phyloP scores from a whole-genome alignment of 192 early-diverging fungal genomes.

The Linnemannia elongata region DNA sequence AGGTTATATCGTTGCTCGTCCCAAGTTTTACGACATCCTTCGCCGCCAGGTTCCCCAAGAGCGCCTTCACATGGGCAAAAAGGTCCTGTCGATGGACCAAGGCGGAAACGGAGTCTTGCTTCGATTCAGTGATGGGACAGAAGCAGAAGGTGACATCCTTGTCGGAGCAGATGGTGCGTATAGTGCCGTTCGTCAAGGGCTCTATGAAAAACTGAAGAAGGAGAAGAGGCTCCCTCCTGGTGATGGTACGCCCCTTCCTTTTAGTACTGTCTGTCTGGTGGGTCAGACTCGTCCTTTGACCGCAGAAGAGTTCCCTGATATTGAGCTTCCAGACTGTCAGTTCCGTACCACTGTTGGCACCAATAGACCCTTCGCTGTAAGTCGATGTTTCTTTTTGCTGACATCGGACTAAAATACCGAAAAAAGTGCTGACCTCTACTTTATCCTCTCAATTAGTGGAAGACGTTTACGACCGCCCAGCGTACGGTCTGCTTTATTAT shows the following conservation, averaged over 20 bases:
- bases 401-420: too few species aligned
- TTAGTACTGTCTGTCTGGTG: conserved; percentile 7
- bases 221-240: neutral
- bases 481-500: conserved; percentile 19
- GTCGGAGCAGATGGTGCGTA: conserved; percentile 53
- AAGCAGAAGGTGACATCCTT: conserved; percentile 32
- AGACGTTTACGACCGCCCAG: conserved; percentile 4
- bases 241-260: conserved; percentile 15
- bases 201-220: conserved; percentile 13
- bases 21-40: conserved; percentile 17
- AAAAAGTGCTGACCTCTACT: neutral
- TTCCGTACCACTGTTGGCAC: neutral
- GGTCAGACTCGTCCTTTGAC: conserved; percentile 18
- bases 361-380: conserved; percentile 19
- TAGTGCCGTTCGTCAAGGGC: conserved; percentile 24
- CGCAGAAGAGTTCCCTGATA: conserved; percentile 5
- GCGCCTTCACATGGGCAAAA: conserved; percentile 25
- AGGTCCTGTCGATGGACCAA: conserved; percentile 12
- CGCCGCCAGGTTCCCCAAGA: neutral
- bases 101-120: conserved; percentile 29
- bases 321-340: conserved; percentile 7
- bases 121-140: conserved; percentile 20
- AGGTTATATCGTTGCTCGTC: conserved; percentile 6
- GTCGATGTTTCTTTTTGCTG: neutral
- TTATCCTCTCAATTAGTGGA: conserved; percentile 13